Evolutionary conservation across 176 grass and related monocot genomes (phyloP), one percentile per base, ranked within the genome.

Genomic region (Bolboschoenus planiculmis): DNA sequence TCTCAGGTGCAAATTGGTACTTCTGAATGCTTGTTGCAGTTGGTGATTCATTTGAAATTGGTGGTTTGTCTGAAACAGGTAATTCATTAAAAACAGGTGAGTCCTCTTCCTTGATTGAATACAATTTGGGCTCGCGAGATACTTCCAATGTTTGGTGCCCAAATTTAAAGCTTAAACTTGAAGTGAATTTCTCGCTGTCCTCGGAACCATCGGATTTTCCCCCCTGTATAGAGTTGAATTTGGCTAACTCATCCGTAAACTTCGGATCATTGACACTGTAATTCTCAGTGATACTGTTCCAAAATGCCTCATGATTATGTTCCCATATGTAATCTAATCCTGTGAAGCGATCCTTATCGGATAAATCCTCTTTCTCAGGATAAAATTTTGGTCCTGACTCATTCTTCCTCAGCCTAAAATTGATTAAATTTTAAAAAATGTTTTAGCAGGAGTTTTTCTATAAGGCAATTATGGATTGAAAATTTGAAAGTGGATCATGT

Each of bases 161-260:
- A 23, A 99, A 93, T 81, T 86, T 99, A 78, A 93, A 99, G 76
- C 85, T 81, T 47, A 99, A 81, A 65, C n/a, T 83, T 5, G 88
- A 29, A 55, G 79, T 27, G 26, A 64, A 36, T 82, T 47, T 82
- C 57, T 30, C 79, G 65, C 26, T 63, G 20, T 62, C 58, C 23
- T 47, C 58, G 1, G 24, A 46, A 42, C 14, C 5, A 30, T 82
- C 24, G 6, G 27, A 43, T 29, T 31, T 46, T 63, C 20, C 27
- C 40, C 59, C 35, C 0, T 46, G 79, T 64, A 62, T 20, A 31
- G 31, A 62, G 21, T 82, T 10, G 24, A 43, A 21, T n/a, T 48
- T 24, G 30, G 5, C 20, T 46, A 64, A 82, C 56, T 82, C 79
- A 0, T 82, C 56, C 29, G 7, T 26, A 82, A 5, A 2, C 24